phyloP scores from a whole-genome alignment of 2,329 filamentous ascomycete species.

The Mycosphaerella arachidis region DNA sequence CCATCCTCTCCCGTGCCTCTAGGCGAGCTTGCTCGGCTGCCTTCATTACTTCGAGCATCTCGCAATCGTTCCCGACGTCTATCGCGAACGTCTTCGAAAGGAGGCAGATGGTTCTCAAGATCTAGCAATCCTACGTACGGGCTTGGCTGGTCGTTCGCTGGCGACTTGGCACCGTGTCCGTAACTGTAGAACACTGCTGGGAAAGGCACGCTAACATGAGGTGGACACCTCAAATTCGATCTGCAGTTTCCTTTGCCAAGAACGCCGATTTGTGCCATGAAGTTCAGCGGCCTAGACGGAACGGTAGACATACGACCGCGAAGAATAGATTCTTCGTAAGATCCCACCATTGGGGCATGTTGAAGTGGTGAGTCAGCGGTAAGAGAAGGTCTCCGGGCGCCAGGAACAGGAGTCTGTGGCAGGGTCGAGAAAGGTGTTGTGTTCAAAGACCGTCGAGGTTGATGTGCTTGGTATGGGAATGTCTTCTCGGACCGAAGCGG shows the following conservation, averaged over 20 bases:
- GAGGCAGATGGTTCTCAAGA: slow-evolving; percentile 70
- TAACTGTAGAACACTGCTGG: slow-evolving; percentile 97
- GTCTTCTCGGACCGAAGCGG: slow-evolving; percentile 55
- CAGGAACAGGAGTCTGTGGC: slow-evolving; percentile 45
- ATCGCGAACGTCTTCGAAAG: slow-evolving; percentile 21
- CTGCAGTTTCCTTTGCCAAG: slow-evolving; percentile 87
- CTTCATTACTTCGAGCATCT: slow-evolving; percentile 22
- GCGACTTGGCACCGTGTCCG: slow-evolving; percentile 60
- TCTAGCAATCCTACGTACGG: slow-evolving; percentile 94
- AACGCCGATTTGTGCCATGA: slow-evolving; percentile 91
- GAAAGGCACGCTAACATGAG: slow-evolving; percentile 86
- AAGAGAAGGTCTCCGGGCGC: slow-evolving; percentile 63
- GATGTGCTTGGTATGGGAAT: slow-evolving; percentile 70
- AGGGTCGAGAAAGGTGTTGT: slow-evolving; percentile 45
- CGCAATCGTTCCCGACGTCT: slow-evolving; percentile 32
- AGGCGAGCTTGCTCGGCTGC: slow-evolving; percentile 28
- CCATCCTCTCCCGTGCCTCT: slow-evolving; percentile 20
- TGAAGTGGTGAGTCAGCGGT: slow-evolving; percentile 72
- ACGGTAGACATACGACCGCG: slow-evolving; percentile 94
- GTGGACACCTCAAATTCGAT: slow-evolving; percentile 73
- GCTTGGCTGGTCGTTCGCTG: slow-evolving; percentile 78
- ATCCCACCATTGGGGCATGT: slow-evolving; percentile 93
- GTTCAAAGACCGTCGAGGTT: slow-evolving; percentile 70
- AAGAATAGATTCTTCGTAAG: slow-evolving; percentile 94
- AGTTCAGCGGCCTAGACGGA: slow-evolving; percentile 86